Conservation (phyloP, 441 rosid genomes). For the Adansonia grandidieri region DNA sequence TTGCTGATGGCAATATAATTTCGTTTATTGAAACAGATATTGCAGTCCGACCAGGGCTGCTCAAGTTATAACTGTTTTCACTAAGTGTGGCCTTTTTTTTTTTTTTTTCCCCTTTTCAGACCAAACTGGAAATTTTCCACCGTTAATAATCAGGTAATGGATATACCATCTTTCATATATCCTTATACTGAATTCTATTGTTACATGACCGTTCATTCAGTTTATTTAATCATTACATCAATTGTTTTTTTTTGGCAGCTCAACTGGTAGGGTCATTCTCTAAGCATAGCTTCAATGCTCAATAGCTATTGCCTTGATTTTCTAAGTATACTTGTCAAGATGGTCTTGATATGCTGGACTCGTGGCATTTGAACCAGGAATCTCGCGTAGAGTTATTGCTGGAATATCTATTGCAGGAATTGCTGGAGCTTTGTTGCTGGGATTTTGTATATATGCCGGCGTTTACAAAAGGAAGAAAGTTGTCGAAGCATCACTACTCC, state of each 20-base stretch:
- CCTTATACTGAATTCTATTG: not conserved
- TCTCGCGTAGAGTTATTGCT: constrained; percentile 46
- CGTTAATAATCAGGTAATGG: constrained; percentile 53
- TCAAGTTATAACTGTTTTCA: not conserved
- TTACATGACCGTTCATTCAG: not conserved
- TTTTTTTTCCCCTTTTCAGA: constrained; percentile 44
- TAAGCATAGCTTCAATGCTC: constrained; percentile 13
- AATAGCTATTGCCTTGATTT: constrained; percentile 13
- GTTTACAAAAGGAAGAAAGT: constrained; percentile 46
- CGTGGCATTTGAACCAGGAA: constrained; percentile 48
- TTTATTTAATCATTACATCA: constrained; percentile 30
- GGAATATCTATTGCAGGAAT: constrained; percentile 54
- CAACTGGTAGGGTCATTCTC: constrained; percentile 35
- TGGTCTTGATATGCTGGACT: constrained; percentile 18
- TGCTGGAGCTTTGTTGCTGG: constrained; percentile 40
- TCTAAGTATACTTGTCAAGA: constrained; percentile 1
- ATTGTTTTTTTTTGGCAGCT: constrained; percentile 40
- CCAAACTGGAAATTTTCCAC: constrained; percentile 48
- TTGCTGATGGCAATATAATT: not conserved
- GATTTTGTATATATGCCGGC: constrained; percentile 38
- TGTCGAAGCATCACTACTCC: constrained; percentile 33
- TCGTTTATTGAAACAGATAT: not conserved
- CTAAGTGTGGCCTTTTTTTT: not conserved
- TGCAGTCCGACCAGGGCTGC: not conserved
- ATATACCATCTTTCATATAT: not conserved